These are phyloP conservation scores for Penicillium ochrochloron DNA, from an alignment of 495 filamentous ascomycete genomes.

Conservation along the genomic window DNA sequence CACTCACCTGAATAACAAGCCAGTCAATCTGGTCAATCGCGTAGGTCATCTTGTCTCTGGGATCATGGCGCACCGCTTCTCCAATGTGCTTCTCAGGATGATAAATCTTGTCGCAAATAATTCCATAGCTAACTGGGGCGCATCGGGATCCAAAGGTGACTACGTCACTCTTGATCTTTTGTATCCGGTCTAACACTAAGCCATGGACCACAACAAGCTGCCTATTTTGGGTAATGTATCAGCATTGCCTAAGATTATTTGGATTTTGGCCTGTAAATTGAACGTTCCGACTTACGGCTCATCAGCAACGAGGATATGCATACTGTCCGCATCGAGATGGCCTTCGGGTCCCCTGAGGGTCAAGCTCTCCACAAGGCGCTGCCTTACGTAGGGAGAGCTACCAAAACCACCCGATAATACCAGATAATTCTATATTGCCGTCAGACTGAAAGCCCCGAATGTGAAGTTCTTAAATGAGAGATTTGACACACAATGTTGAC, in stretches of 20 bases:
- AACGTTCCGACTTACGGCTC: slow-evolving; percentile 47
- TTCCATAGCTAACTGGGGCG: slow-evolving; percentile 61
- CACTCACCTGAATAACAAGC: slow-evolving; percentile 54
- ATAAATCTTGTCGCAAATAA: slow-evolving; percentile 53
- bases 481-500: slow-evolving; percentile 48
- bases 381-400: slow-evolving; percentile 63
- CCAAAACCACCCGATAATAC: slow-evolving; percentile 69
- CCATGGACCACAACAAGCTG: slow-evolving; percentile 64
- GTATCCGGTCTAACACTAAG: slow-evolving; percentile 57
- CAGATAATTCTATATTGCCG: slow-evolving; percentile 48
- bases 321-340: slow-evolving; percentile 42
- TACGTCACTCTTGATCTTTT: slow-evolving; percentile 48
- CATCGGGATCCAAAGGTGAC: slow-evolving; percentile 52
- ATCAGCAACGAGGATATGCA: slow-evolving; percentile 52
- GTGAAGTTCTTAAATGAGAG: background rate
- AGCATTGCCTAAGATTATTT: background rate
- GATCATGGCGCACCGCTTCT: slow-evolving; percentile 46
- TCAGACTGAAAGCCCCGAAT: background rate
- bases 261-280: background rate
- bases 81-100: slow-evolving; percentile 48
- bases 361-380: slow-evolving; percentile 48
- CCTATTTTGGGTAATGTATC: slow-evolving; percentile 15
- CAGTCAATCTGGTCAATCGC: slow-evolving; percentile 60
- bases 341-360: slow-evolving; percentile 22
- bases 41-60: slow-evolving; percentile 50